Conservation (phyloP, 176 grass and related monocot species). For the Oropetium thomaeum region DNA sequence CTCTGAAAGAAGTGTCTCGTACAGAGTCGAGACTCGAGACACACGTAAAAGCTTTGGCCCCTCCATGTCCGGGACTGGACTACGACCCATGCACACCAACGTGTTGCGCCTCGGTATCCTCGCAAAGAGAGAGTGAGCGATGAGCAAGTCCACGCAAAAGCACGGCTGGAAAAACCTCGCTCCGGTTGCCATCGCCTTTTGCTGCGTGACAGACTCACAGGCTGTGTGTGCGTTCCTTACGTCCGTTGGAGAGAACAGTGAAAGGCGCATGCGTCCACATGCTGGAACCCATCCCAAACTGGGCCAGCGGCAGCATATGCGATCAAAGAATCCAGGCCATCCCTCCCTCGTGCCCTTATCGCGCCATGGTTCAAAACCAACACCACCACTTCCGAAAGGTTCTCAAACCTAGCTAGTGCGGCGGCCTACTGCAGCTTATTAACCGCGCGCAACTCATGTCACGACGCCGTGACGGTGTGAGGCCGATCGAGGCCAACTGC, state of each 20-base stretch:
- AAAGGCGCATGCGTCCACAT: constrained; percentile 14
- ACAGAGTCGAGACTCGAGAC: not conserved
- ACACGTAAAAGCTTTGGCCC: not conserved
- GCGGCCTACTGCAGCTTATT: not conserved
- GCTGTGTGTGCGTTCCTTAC: not conserved
- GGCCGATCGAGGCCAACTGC: too few species aligned
- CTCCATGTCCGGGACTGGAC: not conserved
- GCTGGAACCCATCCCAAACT: too few species aligned
- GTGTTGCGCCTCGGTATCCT: constrained; percentile 10
- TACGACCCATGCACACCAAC: not conserved
- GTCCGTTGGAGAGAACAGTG: constrained; percentile 21
- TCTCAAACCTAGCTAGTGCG: constrained; percentile 11
- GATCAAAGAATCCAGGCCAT: not conserved
- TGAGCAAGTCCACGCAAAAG: not conserved
- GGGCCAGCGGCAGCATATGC: not conserved
- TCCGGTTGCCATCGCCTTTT: constrained; percentile 41
- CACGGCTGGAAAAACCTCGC: not conserved
- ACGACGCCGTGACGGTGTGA: not conserved
- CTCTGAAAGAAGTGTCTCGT: not conserved
- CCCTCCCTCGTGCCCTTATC: not conserved
- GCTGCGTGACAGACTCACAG: constrained; percentile 9
- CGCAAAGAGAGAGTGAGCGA: too few species aligned
- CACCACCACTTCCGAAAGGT: constrained; percentile 33
- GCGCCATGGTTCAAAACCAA: too few species aligned
- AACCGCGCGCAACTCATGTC: constrained; percentile 1